Evolutionary conservation across 306 rosid species (phyloP), one percentile per base, ranked within the genome.

Genomic region (Fragaria iinumae): DNA sequence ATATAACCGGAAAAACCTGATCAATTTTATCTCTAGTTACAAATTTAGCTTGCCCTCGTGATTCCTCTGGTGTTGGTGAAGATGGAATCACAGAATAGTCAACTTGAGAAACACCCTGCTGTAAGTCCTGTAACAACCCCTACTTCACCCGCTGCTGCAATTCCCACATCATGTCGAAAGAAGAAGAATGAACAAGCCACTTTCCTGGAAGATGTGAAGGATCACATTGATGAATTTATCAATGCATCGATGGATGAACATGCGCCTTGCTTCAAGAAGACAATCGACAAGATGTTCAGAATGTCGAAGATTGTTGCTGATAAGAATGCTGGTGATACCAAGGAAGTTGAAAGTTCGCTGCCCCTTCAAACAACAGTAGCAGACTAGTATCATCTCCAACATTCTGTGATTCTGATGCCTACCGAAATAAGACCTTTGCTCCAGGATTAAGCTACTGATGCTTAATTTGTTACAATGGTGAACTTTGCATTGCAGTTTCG

Each of bases 161-260:
- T 73, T 21, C 82, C 88, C 4, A 17, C 91, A 68, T 88, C 97
- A 17, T 95, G 97, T 72, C 87, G 92, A 73, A 95, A 83, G 86
- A 95, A 90, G 88, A 95, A 92, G 85, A 83, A 18, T 0, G 90
- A 92, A 45, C 87, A 92, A 67, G 97, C 91, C 73, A 72, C 86
- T 67, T 89, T 95, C 82, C 76, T 95, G 88, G 92, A 92, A 72
- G 97, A 95, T 79, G 43, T 90, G 66, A 92, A 90, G 85, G 99
- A 90, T 80, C 99, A 92, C 80, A 87, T 92, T 44, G 97, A 95
- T 39, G 97, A 95, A 79, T 95, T 95, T 77, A 80, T 90, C 50
- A 32, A 83, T 62, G 96, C 97, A 67, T 95, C 99, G 16, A 86
- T 89, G 96, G 97, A 95, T 60, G 99, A 95, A 75, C 99, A 95